These are phyloP conservation scores for Pythium chondricola DNA, from an alignment of 352 stramenopile species.

Conservation along the genomic window DNA sequence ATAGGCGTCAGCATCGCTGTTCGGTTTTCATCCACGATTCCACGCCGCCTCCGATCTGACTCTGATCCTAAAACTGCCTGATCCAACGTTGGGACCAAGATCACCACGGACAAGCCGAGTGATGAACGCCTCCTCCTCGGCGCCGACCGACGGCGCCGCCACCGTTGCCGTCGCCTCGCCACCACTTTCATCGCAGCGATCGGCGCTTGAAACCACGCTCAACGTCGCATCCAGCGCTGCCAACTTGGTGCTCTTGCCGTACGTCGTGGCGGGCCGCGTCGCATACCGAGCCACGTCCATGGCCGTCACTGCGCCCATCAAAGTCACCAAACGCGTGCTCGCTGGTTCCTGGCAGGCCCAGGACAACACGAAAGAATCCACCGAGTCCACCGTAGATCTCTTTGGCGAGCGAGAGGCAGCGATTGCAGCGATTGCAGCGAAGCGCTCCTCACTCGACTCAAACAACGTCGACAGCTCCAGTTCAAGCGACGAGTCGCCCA, in stretches of 20 bases:
- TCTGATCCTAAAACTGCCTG: no score
- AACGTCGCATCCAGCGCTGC: constrained; percentile 47
- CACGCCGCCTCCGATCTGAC: no score
- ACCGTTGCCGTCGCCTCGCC: no score
- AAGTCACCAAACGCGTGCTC: constrained; percentile 48
- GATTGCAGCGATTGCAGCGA: background rate
- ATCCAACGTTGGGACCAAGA: no score
- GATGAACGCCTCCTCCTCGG: no score
- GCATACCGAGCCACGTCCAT: constrained; percentile 52
- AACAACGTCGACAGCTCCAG: background rate
- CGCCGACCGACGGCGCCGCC: no score
- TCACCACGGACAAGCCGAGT: no score
- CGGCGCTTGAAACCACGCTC: constrained; percentile 44
- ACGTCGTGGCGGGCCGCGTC: constrained; percentile 49
- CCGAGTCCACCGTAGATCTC: constrained; percentile 25
- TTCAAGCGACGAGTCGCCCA: background rate
- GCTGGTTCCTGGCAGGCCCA: constrained; percentile 15
- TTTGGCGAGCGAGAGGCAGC: constrained; percentile 33
- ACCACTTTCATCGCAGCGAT: no score
- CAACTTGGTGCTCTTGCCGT: constrained; percentile 56
- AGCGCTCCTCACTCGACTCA: no score
- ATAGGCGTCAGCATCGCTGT: no score
- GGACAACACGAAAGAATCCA: background rate
- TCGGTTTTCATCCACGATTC: no score
- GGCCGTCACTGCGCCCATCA: constrained; percentile 48